phyloP scores from a whole-genome alignment of 345 rosid species.

The Combretum micranthum region DNA sequence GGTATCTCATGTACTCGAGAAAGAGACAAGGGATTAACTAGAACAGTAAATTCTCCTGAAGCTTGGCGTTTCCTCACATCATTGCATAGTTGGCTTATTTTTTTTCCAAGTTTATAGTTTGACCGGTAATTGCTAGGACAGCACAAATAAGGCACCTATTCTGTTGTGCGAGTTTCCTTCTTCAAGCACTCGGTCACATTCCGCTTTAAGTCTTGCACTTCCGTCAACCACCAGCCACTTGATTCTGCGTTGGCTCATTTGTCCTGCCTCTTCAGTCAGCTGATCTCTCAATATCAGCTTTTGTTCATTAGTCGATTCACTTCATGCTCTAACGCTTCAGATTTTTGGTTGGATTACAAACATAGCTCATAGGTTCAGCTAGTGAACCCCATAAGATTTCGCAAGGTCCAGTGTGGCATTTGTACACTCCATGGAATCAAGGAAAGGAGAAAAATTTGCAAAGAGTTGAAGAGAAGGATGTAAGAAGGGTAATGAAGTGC shows the following conservation, averaged over 20 bases:
- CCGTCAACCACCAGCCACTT: not conserved
- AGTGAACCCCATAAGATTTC: no score
- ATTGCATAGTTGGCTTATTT: not conserved
- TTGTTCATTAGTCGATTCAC: no score
- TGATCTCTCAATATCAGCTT: no score
- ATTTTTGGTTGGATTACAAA: no score
- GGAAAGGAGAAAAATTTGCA: no score
- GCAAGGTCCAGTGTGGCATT: no score
- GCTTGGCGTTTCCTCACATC: not conserved
- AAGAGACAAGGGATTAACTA: not conserved
- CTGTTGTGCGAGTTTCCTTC: conserved; percentile 11
- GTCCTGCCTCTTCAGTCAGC: not conserved
- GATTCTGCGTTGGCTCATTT: not conserved
- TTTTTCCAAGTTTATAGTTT: conserved; percentile 18
- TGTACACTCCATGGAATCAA: no score
- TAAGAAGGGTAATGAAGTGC: no score
- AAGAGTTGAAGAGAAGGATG: no score
- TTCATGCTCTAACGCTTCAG: no score
- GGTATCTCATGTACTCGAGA: not conserved
- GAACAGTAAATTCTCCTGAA: not conserved
- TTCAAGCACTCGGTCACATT: not conserved
- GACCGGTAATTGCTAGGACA: conserved; percentile 12
- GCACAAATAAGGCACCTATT: conserved; percentile 12
- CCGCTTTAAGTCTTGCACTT: not conserved
- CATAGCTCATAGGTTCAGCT: no score